Conservation (phyloP, 345 rosid genomes). For the Brassica carinata region DNA sequence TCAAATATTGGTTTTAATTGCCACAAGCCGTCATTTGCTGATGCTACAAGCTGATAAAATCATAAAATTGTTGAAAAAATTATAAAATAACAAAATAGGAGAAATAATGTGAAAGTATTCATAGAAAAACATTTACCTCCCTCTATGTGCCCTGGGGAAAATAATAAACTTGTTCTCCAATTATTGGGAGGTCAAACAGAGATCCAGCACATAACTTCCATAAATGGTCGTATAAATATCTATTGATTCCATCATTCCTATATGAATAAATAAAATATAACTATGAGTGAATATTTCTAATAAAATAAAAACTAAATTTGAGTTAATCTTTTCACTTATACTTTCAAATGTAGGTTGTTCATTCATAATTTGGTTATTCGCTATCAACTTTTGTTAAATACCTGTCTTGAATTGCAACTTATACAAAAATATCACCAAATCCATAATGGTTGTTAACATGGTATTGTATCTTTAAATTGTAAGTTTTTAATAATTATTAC, state of each 20-base stretch:
- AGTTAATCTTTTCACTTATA: neutral
- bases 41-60: neutral
- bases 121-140: neutral
- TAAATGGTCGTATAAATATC: neutral
- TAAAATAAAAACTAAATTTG: neutral
- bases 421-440: too few species aligned
- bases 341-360: neutral
- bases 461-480: too few species aligned
- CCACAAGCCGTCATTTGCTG: neutral
- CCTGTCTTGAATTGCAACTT: too few species aligned
- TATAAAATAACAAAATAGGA: neutral
- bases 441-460: too few species aligned
- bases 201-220: neutral
- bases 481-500: too few species aligned
- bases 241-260: neutral
- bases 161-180: neutral
- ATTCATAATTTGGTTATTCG: too few species aligned
- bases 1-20: neutral
- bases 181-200: neutral
- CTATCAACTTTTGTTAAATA: too few species aligned
- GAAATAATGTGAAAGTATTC: neutral
- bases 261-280: neutral
- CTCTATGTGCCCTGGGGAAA: neutral
- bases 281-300: neutral
- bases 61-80: neutral